These are phyloP conservation scores for Septoria petroselini DNA, from an alignment of 2,329 filamentous ascomycete species.

Conservation along the genomic window DNA sequence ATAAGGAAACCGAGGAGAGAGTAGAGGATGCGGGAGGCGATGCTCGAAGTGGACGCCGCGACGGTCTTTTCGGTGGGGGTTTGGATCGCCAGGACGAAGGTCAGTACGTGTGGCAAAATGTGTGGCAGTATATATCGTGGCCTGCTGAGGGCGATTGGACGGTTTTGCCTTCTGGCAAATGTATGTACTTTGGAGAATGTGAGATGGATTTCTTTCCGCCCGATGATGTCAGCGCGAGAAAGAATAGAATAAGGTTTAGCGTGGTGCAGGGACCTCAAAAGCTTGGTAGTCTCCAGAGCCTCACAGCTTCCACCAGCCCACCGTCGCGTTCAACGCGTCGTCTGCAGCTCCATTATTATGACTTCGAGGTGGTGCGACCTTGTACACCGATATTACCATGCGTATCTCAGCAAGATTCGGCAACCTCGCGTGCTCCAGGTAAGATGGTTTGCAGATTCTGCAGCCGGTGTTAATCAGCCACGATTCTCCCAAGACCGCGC, in stretches of 20 bases:
- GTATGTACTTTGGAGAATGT: too few species aligned
- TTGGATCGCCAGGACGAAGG: conserved; percentile 6
- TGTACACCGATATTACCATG: too few species aligned
- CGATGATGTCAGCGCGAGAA: neutral
- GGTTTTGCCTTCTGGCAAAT: too few species aligned
- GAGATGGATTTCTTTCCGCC: neutral
- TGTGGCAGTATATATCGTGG: neutral
- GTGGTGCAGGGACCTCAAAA: neutral
- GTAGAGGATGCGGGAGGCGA: neutral
- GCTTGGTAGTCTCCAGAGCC: too few species aligned
- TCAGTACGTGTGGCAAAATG: neutral
- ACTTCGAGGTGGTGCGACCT: too few species aligned
- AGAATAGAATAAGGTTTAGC: neutral
- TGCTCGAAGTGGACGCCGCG: neutral
- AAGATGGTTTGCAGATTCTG: too few species aligned
- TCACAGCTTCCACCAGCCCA: neutral
- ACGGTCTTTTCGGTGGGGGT: neutral
- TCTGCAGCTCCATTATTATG: too few species aligned
- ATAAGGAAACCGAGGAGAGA: conserved; percentile 13
- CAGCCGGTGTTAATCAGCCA: too few species aligned
- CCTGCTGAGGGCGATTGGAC: too few species aligned
- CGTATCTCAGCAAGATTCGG: too few species aligned
- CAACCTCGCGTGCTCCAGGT: too few species aligned
- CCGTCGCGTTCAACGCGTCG: neutral
- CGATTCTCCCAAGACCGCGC: too few species aligned